Base-by-base conservation (phyloP, 2,329 filamentous ascomycete species). In the Xylaria sp. region DNA sequence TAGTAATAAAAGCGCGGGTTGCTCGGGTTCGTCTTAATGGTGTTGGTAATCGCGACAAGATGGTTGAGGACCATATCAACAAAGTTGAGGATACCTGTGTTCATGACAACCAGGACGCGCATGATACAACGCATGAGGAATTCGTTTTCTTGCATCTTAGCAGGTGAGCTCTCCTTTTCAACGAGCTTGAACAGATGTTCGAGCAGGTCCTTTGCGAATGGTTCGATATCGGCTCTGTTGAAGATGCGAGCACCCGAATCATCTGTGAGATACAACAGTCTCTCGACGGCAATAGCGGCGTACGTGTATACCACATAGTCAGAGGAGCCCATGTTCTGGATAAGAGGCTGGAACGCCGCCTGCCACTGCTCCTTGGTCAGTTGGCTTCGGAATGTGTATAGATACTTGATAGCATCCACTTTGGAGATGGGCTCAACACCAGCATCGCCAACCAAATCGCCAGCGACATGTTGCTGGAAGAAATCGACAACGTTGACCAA, bases 221-320 rank as follows among this genome's bases (percentile, higher is more conserved):
- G 88, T 60, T 88, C 84, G 57, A 99, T 91, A 65, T 91, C 89
- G 9, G 83, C 81, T 50, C 90, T 85, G 35, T 89, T 82, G 68
- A 99, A 95, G 65, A 97, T 83, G 46, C 91, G 86, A 67, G 89
- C 83, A 50, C 89, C 87, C 23, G 84, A 79, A 64, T 88, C 86
- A 70, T 94, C 87, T 4, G 87, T 86, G 69, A 99, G 83, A 75
- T 88, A 95, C 18, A 99, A 80, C 1, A 93, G 90, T 59, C 94
- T 85, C 77, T 99, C 94, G n/a, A 97, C 89, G 2, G 93, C 92
- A 70, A 99, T 96, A 8, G 94, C 91, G 10, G 94, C 92, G 71
- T 99, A 99, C 0, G 92, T 97, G 77, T 99, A 97, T 47, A 97
- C 92, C 59, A 97, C 94, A 69, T 97, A 97, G 74, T 97, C 94